Evolutionary conservation across 306 rosid genomes (phyloP), one percentile per base, ranked within the genome.

Genomic region (Inga oerstediana): DNA sequence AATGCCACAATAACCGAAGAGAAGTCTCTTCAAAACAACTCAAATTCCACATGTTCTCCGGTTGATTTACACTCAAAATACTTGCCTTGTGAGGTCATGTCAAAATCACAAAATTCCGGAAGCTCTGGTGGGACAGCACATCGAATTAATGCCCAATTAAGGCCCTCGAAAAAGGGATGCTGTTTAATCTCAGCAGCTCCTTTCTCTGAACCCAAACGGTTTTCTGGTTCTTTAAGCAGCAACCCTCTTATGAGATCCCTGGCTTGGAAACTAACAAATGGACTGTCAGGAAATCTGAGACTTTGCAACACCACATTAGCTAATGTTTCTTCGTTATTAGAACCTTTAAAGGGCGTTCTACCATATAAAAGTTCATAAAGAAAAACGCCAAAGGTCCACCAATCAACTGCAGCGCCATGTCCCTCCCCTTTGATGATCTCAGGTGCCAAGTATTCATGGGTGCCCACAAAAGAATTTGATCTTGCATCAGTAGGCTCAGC

Each of bases 361-460:
- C 98, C 97, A 12, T 88, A 94, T 59, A 94, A 82, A 78, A 94
- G 95, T 86, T 94, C 98, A 43, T 92, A 94, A 27, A 94, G 97
- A 70, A 94, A 94, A 75, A 94, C 88, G n/a, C 98, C 98, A 76
- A 92, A 91, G 2, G 98, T 94, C 98, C 98, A 94, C 98, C 98
- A 94, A 85, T 94, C 98, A 75, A 94, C 98, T 9, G 98, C 98
- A 44, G 97, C 97, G 49, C 98, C 98, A 20, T 94, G 98, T 46
- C 98, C 98, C 68, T 91, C 94, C 56, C 95, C 98, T 91, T 91
- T 89, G 90, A 94, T 94, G 75, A 94, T 91, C 94, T 94, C 98
- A 0, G 98, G 98, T 4, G 98, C 98, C 74, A 94, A 81, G 92
- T 94, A 94, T 89, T 94, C 98, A 10, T 94, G 98, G 66, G 98